Evolutionary conservation across 2,329 filamentous ascomycete genomes (phyloP), one percentile per base, ranked within the genome.

Genomic region (Pseudogymnoascus sp.): DNA sequence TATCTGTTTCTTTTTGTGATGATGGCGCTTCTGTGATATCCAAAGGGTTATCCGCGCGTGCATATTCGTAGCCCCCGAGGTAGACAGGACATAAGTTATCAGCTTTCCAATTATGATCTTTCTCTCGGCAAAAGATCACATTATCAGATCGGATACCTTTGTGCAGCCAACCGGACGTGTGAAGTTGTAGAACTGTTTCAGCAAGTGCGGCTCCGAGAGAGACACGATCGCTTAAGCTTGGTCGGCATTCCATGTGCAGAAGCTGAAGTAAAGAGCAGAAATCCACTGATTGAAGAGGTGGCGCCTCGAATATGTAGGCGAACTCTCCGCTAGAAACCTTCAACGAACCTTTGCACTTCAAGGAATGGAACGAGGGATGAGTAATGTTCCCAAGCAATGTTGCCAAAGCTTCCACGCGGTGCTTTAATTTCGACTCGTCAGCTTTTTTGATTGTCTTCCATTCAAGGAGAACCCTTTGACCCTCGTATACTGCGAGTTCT

Each of bases 111-210:
- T 31, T 10, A 28, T 53, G n/a, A 4, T 56, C 12, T 16, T 38
- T 16, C 37, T 16, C 37, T 16, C 37, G 37, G 37, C 37, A 38
- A 38, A 38, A 38, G 5, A 38, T 38, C 3, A 38, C 37, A 38
- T 38, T 38, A 16, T 38, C 37, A 38, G 37, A 38, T 38, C 37
- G 37, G 14, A 38, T 38, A 16, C 37, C 37, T 38, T 38, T 38
- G 62, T 37, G 67, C 66, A 68, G 53, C 66, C 67, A 68, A 18
- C 62, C 63, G 34, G 64, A 56, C 16, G 62, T 64, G 40, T 68
- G 66, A 6, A 69, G 36, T 28, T 67, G 60, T 10, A 64, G 23
- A 8, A 65, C 36, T 10, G 59, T 66, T 38, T 66, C 61, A 12
- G 59, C 50, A 16, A 69, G 28, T 14, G 62, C 59, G 21, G 60